These are phyloP conservation scores for Aegilops umbellulata DNA, from an alignment of 176 grass and related monocot genomes.

Conservation along the genomic window DNA sequence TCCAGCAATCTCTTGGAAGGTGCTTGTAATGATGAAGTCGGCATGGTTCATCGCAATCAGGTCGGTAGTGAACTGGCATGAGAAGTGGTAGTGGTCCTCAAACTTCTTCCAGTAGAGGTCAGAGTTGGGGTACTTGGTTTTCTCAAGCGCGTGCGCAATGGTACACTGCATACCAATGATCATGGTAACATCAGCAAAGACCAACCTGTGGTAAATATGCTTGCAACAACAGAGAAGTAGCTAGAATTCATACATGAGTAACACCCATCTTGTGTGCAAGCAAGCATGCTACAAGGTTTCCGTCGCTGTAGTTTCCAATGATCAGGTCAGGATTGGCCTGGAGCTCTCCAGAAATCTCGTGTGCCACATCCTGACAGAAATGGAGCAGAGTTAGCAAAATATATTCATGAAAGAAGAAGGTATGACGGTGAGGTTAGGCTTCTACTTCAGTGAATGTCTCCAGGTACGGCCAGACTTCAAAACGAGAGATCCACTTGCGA, in stretches of 20 bases:
- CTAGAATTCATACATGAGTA: slow-evolving; percentile 58
- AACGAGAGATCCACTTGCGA: slow-evolving; percentile 99
- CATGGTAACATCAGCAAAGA: slow-evolving; percentile 24
- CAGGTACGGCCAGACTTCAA: slow-evolving; percentile 99
- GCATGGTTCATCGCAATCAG: slow-evolving; percentile 99
- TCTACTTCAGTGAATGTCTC: slow-evolving; percentile 94
- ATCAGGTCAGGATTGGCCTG: slow-evolving; percentile 91
- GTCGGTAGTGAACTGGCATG: slow-evolving; percentile 97
- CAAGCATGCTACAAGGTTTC: slow-evolving; percentile 96
- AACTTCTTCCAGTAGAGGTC: slow-evolving; percentile 99
- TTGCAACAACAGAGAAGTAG: background rate
- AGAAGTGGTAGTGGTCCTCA: slow-evolving; percentile 99
- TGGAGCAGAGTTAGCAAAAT: background rate
- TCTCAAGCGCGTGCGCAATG: slow-evolving; percentile 98
- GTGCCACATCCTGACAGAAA: slow-evolving; percentile 78
- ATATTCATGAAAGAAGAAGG: background rate
- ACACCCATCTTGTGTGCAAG: slow-evolving; percentile 95
- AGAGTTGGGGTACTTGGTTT: slow-evolving; percentile 98
- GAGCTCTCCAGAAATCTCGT: slow-evolving; percentile 89
- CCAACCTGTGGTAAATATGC: background rate
- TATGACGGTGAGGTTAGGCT: background rate
- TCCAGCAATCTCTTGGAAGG: slow-evolving; percentile 99
- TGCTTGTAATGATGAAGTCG: slow-evolving; percentile 98
- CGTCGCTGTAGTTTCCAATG: slow-evolving; percentile 99
- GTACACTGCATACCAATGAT: slow-evolving; percentile 65